A percentile compares a stretch with the other conserved stretches of the same genome.
Evolutionary conservation across 2,329 filamentous ascomycete genomes (phyloP).

Genomic region (Chalaropsis thielavioides): DNA sequence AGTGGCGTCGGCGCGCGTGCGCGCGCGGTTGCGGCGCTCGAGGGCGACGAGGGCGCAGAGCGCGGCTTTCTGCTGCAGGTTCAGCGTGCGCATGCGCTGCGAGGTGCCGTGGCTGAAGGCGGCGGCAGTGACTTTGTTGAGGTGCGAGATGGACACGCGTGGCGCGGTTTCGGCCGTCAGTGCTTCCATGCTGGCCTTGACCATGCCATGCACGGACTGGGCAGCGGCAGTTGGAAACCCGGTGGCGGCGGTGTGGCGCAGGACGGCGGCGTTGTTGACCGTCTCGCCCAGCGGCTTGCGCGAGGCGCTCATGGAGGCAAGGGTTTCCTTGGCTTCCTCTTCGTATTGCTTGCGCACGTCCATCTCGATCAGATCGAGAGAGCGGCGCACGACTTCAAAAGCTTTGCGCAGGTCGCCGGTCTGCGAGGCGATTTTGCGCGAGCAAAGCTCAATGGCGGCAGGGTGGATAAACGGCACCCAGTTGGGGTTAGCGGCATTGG

Average conservation of each 20-base stretch:
- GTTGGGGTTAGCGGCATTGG: constrained; percentile 36
- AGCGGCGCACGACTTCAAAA: constrained; percentile 82
- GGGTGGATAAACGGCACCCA: constrained; percentile 84
- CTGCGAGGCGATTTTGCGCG: constrained; percentile 86
- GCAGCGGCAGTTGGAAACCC: constrained; percentile 22
- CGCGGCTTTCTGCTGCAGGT: constrained; percentile 91
- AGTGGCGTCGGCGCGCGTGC: neutral
- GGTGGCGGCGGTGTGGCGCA: constrained; percentile 31
- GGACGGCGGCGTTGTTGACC: constrained; percentile 44
- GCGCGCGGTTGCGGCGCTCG: constrained; percentile 55
- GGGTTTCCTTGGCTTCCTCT: constrained; percentile 41
- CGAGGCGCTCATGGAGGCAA: constrained; percentile 49
- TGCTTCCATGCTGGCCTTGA: constrained; percentile 40
- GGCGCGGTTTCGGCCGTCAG: constrained; percentile 70
- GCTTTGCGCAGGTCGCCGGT: constrained; percentile 90
- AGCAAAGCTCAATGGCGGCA: constrained; percentile 82
- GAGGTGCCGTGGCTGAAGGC: constrained; percentile 80
- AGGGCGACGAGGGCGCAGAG: constrained; percentile 76
- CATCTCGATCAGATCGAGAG: constrained; percentile 74
- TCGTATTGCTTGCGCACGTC: constrained; percentile 66
- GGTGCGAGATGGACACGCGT: constrained; percentile 73
- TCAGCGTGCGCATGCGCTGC: constrained; percentile 73
- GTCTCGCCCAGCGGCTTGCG: constrained; percentile 72
- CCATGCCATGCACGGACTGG: constrained; percentile 33
- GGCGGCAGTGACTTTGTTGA: constrained; percentile 79